Base-by-base conservation (phyloP, 148 eudicot genomes). In the Vaccinium vitisidaea region DNA sequence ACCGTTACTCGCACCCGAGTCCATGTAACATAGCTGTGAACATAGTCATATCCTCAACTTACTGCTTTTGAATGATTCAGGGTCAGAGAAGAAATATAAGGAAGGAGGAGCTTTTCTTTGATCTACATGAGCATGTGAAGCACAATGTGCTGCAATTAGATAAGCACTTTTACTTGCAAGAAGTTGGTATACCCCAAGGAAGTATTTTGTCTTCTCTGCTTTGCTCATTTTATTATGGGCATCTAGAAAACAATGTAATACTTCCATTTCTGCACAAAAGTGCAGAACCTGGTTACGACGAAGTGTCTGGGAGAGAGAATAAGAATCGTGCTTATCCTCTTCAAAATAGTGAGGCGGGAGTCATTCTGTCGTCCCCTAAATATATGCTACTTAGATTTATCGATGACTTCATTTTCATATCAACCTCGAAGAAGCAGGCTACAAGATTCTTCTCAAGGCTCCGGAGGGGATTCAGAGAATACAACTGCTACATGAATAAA, bases 181-280 rank as follows among this genome's bases (percentile, higher is more conserved):
- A 69, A 80, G 93, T 97, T 80, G 99, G 98, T 80, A 97, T 97
- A 86, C 91, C 99, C 80, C 99, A 97, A 89, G 99, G 99, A 84
- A 94, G 99, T 90, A 89, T 89, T 77, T 81, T 95, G 84, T 95
- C 99, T 36, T 86, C 98, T 67, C 87, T 93, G 85, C 93, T 97
- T 63, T 95, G 97, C 86, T 94, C 98, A 81, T 87, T 94, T 85
- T 97, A 97, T 84, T 95, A 88, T 80, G 99, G 98, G 50, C 91
- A 94, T 87, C 61, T 97, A 88, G 98, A 97, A 87, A 91, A 84
- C 58, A 87, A 78, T 79, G 81, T 88, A 5, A 77, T 95, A 59
- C 84, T 86, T 83, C 99, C 99, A 73, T 89, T 88, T 80, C 89
- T 97, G 52, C 83, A 86, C 32, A 93, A 85, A 87, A 52, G n/a